Percentiles rank a stretch among this genome's conserved stretches.
Evolutionary conservation across 148 eudicot genomes (phyloP).

Genomic region (Vaccinium myrtillus): DNA sequence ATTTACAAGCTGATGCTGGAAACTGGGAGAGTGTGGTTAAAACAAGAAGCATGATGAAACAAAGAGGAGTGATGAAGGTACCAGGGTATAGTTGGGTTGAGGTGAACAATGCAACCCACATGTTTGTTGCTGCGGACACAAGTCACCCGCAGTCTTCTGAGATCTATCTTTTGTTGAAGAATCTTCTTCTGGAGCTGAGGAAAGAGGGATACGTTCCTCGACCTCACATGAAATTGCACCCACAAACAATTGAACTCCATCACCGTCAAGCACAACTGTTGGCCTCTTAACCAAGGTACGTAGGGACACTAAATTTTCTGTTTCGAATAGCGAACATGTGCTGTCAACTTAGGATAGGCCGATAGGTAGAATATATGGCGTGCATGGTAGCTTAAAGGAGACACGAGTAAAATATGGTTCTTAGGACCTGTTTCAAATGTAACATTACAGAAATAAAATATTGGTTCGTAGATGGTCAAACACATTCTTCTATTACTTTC

Average conservation of each 20-base stretch:
- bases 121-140: neutral
- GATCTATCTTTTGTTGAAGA: neutral
- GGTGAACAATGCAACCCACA: conserved; percentile 6
- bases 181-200: neutral
- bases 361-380: too few species aligned
- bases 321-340: too few species aligned
- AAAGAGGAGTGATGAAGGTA: neutral
- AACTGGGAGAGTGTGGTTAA: neutral
- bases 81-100: neutral
- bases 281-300: too few species aligned
- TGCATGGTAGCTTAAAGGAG: too few species aligned
- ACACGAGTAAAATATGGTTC: too few species aligned
- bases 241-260: neutral
- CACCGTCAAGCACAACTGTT: neutral
- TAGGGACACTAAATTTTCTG: too few species aligned
- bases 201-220: neutral
- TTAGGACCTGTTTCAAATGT: too few species aligned
- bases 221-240: neutral
- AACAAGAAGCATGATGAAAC: conserved; percentile 1
- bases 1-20: neutral
- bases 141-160: conserved; percentile 7
- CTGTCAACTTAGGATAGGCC: too few species aligned
- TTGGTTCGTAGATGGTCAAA: too few species aligned
- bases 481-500: too few species aligned
- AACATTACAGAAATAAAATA: too few species aligned